A percentile compares a stretch with the other conserved stretches of the same genome.
These are phyloP conservation scores for Vaccinium darrowii DNA, from an alignment of 148 eudicot species.

Conservation along the genomic window DNA sequence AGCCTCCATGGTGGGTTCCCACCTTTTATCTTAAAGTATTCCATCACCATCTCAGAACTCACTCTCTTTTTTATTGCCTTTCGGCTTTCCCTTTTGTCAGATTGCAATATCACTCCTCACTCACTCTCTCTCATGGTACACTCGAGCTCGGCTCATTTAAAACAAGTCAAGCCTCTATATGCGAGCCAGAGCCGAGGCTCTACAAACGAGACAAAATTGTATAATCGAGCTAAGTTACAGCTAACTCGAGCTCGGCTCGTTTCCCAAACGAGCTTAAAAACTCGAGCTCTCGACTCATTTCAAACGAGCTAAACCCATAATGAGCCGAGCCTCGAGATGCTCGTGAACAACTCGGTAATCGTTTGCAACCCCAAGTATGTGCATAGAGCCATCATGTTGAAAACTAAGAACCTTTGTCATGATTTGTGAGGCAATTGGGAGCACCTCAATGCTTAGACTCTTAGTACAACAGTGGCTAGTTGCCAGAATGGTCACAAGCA, in stretches of 20 bases:
- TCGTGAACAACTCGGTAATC: too few species aligned
- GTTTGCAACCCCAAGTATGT: too few species aligned
- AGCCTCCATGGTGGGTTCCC: slow-evolving; percentile 44
- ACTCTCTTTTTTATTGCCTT: slow-evolving; percentile 15
- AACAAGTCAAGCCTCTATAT: too few species aligned
- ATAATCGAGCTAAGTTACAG: too few species aligned
- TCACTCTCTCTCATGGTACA: slow-evolving; percentile 26
- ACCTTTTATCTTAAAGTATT: slow-evolving; percentile 24
- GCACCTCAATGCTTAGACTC: background rate
- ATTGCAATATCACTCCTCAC: slow-evolving; percentile 15
- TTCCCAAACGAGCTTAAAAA: too few species aligned
- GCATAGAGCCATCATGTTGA: background rate
- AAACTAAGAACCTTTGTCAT: background rate
- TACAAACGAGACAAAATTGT: too few species aligned
- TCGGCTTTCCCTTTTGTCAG: slow-evolving; percentile 21
- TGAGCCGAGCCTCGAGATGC: too few species aligned
- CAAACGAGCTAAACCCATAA: too few species aligned
- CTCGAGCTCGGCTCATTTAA: background rate
- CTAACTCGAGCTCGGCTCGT: too few species aligned
- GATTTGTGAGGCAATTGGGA: slow-evolving; percentile 19
- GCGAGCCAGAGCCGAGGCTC: too few species aligned
- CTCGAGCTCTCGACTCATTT: too few species aligned
- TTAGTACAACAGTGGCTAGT: slow-evolving; percentile 6
- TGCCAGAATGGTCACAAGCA: background rate
- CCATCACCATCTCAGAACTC: slow-evolving; percentile 23